Conservation (phyloP, 441 rosid species). For the Adansonia grandidieri region DNA sequence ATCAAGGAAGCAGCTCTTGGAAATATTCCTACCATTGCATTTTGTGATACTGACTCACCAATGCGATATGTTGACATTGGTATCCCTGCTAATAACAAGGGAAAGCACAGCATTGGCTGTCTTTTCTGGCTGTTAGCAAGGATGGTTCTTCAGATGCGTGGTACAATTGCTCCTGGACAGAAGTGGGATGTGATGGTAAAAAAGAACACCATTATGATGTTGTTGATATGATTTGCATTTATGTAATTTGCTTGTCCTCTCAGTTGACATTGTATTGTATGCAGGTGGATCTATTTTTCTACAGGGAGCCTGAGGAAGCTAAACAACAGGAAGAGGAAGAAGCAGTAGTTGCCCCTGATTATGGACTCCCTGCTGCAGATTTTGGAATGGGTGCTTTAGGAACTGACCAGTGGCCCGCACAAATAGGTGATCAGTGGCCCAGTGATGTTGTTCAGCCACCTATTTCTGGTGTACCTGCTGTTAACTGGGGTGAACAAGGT, state of each 20-base stretch:
- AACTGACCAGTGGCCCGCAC: slow-evolving; percentile 53
- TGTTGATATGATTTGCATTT: not conserved
- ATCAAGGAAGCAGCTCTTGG: slow-evolving; percentile 95
- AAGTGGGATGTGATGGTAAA: slow-evolving; percentile 37
- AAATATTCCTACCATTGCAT: slow-evolving; percentile 88
- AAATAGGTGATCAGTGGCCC: slow-evolving; percentile 49
- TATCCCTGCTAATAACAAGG: slow-evolving; percentile 89
- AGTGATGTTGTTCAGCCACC: slow-evolving; percentile 50
- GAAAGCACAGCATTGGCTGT: not conserved
- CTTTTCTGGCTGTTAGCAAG: not conserved
- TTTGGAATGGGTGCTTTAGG: slow-evolving; percentile 36
- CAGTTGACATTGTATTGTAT: not conserved
- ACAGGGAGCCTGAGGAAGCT: slow-evolving; percentile 88
- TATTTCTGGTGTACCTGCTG: slow-evolving; percentile 50
- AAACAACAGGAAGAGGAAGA: slow-evolving; percentile 79
- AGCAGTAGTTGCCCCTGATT: slow-evolving; percentile 44
- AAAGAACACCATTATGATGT: not conserved
- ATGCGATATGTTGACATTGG: slow-evolving; percentile 88
- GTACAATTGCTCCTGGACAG: not conserved
- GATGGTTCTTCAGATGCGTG: not conserved
- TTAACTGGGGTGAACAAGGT: slow-evolving; percentile 47
- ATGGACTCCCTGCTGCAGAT: slow-evolving; percentile 43
- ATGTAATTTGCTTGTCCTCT: not conserved
- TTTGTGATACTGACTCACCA: slow-evolving; percentile 93
- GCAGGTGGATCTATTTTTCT: slow-evolving; percentile 90